Evolutionary conservation across 179 eudicot species (phyloP).

Genomic region (Silene coronaria): DNA sequence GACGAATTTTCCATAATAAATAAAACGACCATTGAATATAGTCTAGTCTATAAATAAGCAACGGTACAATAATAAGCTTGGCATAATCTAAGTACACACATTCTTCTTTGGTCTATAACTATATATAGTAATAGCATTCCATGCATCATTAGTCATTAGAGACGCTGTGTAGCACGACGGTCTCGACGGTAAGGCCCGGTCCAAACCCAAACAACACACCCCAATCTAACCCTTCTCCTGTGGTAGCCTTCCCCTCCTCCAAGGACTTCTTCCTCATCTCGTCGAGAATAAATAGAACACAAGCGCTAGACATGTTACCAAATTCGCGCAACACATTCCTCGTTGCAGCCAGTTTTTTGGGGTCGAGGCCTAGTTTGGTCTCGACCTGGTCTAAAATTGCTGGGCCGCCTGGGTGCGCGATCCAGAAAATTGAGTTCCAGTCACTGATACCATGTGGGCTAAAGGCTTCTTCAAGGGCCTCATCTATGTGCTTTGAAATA

Average conservation of each 20-base stretch:
- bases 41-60: too few relatives aligned
- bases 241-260: constrained; percentile 40
- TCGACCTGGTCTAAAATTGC: constrained; percentile 57
- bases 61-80: too few relatives aligned
- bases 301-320: constrained; percentile 66
- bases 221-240: constrained; percentile 66
- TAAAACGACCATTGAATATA: too few relatives aligned
- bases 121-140: too few relatives aligned
- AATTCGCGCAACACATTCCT: constrained; percentile 47
- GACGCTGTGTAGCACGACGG: constrained; percentile 52
- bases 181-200: constrained; percentile 57
- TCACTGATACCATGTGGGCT: constrained; percentile 42
- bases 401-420: constrained; percentile 64
- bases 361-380: constrained; percentile 36
- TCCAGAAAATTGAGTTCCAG: constrained; percentile 60
- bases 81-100: too few relatives aligned
- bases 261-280: constrained; percentile 55
- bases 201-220: constrained; percentile 62
- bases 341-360: constrained; percentile 44
- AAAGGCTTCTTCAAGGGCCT: constrained; percentile 42
- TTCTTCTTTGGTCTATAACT: too few relatives aligned
- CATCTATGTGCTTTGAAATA: constrained; percentile 40
- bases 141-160: too few relatives aligned
- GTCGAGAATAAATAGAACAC: constrained; percentile 51
- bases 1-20: too few relatives aligned